phyloP scores from a whole-genome alignment of 371 early-diverging fungal species.

The Polyrhizophydium stewartii region DNA sequence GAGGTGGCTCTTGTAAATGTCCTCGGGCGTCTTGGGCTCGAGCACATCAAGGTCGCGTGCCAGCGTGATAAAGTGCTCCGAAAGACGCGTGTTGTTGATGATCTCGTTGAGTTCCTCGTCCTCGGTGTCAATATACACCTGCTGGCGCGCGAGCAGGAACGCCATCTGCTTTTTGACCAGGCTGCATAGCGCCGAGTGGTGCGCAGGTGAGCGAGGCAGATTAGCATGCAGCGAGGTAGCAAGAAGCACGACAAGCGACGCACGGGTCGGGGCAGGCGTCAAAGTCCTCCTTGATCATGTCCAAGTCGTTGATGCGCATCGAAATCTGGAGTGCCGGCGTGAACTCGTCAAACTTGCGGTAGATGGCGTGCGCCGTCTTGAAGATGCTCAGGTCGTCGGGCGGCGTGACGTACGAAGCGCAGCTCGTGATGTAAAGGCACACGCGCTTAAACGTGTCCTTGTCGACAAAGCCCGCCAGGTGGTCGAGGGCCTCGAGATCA shows the following conservation, averaged over 20 bases:
- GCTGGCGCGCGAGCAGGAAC: slow-evolving; percentile 88
- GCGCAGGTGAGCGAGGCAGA: background rate
- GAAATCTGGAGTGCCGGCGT: slow-evolving; percentile 83
- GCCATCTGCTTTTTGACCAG: slow-evolving; percentile 89
- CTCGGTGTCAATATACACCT: slow-evolving; percentile 70
- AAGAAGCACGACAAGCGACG: slow-evolving; percentile 13
- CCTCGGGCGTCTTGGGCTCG: slow-evolving; percentile 94
- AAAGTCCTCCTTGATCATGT: slow-evolving; percentile 85
- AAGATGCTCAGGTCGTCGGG: slow-evolving; percentile 86
- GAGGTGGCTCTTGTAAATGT: slow-evolving; percentile 95
- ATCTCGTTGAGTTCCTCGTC: slow-evolving; percentile 78
- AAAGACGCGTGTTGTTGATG: slow-evolving; percentile 80
- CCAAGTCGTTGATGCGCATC: slow-evolving; percentile 75
- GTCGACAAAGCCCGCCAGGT: slow-evolving; percentile 76
- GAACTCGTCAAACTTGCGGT: slow-evolving; percentile 71
- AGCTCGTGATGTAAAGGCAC: slow-evolving; percentile 93
- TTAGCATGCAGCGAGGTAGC: background rate
- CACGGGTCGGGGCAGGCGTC: slow-evolving; percentile 76
- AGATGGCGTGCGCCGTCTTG: slow-evolving; percentile 85
- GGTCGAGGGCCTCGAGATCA: slow-evolving; percentile 80
- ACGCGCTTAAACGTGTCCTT: slow-evolving; percentile 90
- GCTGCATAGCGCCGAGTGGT: slow-evolving; percentile 27
- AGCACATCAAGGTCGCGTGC: slow-evolving; percentile 91
- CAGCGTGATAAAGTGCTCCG: slow-evolving; percentile 79
- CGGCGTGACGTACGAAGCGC: slow-evolving; percentile 84